Evolutionary conservation across 805 yeast species (phyloP).

Genomic region (Wickerhamiella australiensis): DNA sequence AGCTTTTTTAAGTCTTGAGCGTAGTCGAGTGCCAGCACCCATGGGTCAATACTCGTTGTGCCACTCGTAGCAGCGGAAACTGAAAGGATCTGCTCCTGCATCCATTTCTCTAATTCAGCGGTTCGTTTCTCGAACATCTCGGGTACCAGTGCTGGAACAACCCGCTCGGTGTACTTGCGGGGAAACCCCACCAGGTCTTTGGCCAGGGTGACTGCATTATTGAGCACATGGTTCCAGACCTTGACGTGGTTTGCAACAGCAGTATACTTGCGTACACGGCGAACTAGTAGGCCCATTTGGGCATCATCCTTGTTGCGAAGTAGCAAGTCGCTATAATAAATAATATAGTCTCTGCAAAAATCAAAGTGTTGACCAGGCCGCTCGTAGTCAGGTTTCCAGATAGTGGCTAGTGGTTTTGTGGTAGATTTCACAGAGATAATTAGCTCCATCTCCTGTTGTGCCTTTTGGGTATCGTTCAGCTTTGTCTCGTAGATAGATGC

Average conservation of each 20-base stretch:
- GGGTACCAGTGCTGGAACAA: constrained; percentile 16
- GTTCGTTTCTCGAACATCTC: constrained; percentile 33
- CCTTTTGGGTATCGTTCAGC: constrained; percentile 39
- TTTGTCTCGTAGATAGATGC: constrained; percentile 52
- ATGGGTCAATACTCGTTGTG: constrained; percentile 13
- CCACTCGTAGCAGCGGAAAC: not conserved
- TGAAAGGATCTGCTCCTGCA: constrained; percentile 10
- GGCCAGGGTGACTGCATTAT: constrained; percentile 40
- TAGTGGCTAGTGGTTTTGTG: constrained; percentile 60
- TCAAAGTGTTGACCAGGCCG: constrained; percentile 87
- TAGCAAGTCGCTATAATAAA: constrained; percentile 48
- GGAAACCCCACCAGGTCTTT: constrained; percentile 36
- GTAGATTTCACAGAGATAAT: constrained; percentile 52
- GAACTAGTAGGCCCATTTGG: constrained; percentile 47
- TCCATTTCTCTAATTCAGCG: constrained; percentile 23
- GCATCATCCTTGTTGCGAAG: constrained; percentile 43
- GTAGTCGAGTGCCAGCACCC: constrained; percentile 21
- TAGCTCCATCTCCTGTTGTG: constrained; percentile 50
- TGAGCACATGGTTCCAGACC: constrained; percentile 56
- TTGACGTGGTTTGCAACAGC: constrained; percentile 55
- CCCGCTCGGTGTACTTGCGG: constrained; percentile 32
- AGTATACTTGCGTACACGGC: constrained; percentile 65
- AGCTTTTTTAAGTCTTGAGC: constrained; percentile 48
- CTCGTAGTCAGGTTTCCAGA: constrained; percentile 91
- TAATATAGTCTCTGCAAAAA: constrained; percentile 57